These are phyloP conservation scores for Clitopilus hobsonii DNA, from an alignment of 768 basidiomycete genomes.

Conservation along the genomic window DNA sequence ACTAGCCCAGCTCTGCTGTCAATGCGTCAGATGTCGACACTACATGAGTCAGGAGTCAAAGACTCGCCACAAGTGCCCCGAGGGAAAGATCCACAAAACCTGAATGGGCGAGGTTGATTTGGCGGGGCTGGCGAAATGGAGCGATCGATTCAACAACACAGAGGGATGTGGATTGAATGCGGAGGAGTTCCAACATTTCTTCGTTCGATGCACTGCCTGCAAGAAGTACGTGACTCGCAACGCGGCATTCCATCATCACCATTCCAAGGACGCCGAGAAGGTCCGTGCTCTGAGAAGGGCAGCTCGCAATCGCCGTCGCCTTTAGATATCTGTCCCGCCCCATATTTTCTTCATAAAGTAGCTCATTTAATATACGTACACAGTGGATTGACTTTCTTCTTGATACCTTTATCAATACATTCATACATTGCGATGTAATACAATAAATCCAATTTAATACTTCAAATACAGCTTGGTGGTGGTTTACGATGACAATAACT, in stretches of 20 bases:
- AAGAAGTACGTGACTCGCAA: background rate
- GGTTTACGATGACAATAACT: too few species aligned
- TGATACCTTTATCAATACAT: too few species aligned
- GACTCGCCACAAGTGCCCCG: background rate
- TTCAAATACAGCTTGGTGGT: too few species aligned
- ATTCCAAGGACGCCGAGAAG: background rate
- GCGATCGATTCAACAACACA: background rate
- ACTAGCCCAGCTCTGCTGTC: background rate
- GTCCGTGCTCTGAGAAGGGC: too few species aligned
- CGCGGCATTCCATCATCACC: background rate
- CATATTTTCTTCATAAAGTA: too few species aligned
- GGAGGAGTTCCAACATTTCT: background rate
- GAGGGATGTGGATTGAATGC: background rate
- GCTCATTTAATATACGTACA: too few species aligned
- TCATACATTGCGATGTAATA: too few species aligned
- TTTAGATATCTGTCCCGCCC: too few species aligned
- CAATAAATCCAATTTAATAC: too few species aligned
- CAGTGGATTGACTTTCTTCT: too few species aligned
- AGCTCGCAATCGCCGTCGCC: too few species aligned
- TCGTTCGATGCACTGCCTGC: background rate
- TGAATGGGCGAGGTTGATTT: background rate
- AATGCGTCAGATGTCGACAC: background rate
- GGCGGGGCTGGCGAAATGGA: background rate
- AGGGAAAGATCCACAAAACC: background rate
- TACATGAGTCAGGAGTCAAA: background rate